Evolutionary conservation across 257 asterid species (phyloP), one percentile per base, ranked within the genome.

Genomic region (Penstemon eatonii): DNA sequence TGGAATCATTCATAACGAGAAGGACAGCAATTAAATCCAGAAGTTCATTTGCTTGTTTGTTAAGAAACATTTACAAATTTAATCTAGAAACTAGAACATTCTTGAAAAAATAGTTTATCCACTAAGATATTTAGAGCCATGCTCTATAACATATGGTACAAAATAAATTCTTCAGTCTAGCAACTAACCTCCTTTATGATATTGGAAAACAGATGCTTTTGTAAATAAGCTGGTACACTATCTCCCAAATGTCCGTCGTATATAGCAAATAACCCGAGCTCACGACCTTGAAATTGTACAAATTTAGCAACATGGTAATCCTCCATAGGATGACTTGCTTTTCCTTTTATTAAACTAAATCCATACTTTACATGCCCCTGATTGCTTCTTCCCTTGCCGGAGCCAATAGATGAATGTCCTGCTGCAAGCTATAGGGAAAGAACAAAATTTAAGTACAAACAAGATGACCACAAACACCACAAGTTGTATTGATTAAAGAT

Each of bases 221-320:
- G 97, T 60, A 93, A 79, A 79, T 90, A 93, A 47, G 96, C 90
- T 41, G 99, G 99, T 53, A 93, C 97, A 10, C 73, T 81, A 66
- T 90, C 96, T 46, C 98, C 97, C 60, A 92, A 74, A 78, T 92
- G 97, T 38, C 97, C 98, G 57, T 92, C 98, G 46, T 62, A 92
- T 77, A 92, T 86, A 57, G 96, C 98, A 70, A 92, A 92, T 36
- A 92, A 84, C 10, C 98, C 98, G 6, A 89, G 82, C 77, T 87
- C 96, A 18, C 66, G 89, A 8, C 87, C 87, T 18, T 81, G 71
- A 38, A 69, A 42, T 75, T 84, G 85, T 36, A 82, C 89, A 66
- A 89, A 92, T 69, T 89, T 82, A 3, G 96, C 96, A 0, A 90
- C 95, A 68, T 88, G 95, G 85, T 77, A 88, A 79, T 90, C 97